phyloP scores from a whole-genome alignment of 1,284 basidiomycete species.

The Pisolithus thermaeus region DNA sequence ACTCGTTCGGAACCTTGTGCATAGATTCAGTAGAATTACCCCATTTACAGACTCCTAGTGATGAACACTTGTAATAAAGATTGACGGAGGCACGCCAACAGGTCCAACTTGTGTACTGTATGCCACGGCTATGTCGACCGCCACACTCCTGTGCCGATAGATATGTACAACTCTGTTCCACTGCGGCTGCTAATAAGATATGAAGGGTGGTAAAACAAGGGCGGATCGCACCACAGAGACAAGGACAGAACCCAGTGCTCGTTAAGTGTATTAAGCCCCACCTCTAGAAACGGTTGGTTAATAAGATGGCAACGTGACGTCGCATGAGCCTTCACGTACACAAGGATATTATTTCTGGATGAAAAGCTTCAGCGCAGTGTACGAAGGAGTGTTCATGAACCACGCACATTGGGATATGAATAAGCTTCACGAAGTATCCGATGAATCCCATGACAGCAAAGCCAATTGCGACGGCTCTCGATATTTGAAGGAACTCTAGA shows the following conservation, averaged over 20 bases:
- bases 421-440: slow-evolving; percentile 92
- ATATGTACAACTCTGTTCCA: background rate
- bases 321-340: slow-evolving; percentile 55
- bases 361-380: slow-evolving; percentile 1
- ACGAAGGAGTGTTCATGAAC: slow-evolving; percentile 32
- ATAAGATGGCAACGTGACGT: slow-evolving; percentile 7
- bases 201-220: slow-evolving; percentile 14
- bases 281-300: slow-evolving; percentile 39
- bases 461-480: slow-evolving; percentile 88
- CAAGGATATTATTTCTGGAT: slow-evolving; percentile 86
- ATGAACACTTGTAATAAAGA: too few relatives aligned
- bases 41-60: too few relatives aligned
- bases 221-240: slow-evolving; percentile 1
- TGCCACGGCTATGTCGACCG: too few relatives aligned
- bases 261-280: slow-evolving; percentile 48
- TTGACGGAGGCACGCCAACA: too few relatives aligned
- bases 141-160: background rate
- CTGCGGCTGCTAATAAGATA: slow-evolving; percentile 2
- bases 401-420: slow-evolving; percentile 94
- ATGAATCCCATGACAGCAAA: slow-evolving; percentile 99
- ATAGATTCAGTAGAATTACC: too few relatives aligned
- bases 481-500: slow-evolving; percentile 90
- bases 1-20: too few relatives aligned
- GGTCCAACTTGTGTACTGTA: too few relatives aligned
- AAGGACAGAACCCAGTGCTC: slow-evolving; percentile 4